phyloP scores from a whole-genome alignment of 768 basidiomycete genomes.

The Tephrocybe rancida region DNA sequence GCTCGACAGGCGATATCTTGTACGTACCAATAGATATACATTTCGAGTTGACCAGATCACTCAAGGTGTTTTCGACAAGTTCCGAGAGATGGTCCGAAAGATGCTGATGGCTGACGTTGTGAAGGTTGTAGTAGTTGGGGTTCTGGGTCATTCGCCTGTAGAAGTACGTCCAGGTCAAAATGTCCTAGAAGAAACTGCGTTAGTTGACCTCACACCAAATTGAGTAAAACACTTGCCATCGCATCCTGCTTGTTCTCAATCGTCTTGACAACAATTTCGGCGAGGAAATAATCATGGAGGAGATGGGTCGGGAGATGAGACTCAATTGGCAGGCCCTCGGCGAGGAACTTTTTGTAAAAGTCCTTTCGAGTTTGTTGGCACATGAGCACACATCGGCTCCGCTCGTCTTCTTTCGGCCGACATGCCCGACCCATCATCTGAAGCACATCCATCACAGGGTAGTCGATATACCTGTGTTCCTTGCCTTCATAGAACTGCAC shows the following conservation, averaged over 20 bases:
- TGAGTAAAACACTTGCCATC: constrained; percentile 53
- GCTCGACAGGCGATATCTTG: background rate
- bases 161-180: constrained; percentile 98
- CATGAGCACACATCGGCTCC: constrained; percentile 95
- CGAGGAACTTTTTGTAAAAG: constrained; percentile 98
- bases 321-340: constrained; percentile 97
- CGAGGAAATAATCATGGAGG: constrained; percentile 96
- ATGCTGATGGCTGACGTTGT: constrained; percentile 95
- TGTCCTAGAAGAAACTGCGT: constrained; percentile 57
- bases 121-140: constrained; percentile 92
- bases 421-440: constrained; percentile 99
- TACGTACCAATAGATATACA: constrained; percentile 84
- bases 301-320: constrained; percentile 89
- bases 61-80: constrained; percentile 90
- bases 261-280: constrained; percentile 97
- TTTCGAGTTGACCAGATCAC: constrained; percentile 91
- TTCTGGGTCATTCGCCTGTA: constrained; percentile 98
- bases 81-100: constrained; percentile 96
- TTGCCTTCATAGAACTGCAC: constrained; percentile 96
- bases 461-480: constrained; percentile 97
- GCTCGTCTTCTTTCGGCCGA: constrained; percentile 84
- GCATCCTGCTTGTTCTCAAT: constrained; percentile 99
- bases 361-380: constrained; percentile 97
- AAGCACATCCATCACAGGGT: constrained; percentile 96
- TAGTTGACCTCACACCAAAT: background rate